These are phyloP conservation scores for Aspergillus costaricaensis DNA, from an alignment of 2,329 filamentous ascomycete genomes.

Conservation along the genomic window DNA sequence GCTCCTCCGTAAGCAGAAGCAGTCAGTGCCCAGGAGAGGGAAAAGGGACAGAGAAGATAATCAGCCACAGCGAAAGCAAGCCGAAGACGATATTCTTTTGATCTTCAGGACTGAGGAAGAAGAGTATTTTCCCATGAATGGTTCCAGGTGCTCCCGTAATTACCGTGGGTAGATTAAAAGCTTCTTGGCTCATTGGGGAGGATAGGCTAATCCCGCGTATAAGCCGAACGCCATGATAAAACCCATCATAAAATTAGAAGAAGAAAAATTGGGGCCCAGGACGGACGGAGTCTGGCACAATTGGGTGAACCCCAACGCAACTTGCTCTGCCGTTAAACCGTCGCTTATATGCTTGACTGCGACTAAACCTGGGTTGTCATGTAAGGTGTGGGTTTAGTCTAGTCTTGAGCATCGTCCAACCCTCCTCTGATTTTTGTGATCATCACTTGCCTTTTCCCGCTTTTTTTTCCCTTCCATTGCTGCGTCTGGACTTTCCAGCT, in stretches of 20 bases:
- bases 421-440: neutral
- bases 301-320: neutral
- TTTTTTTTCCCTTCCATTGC: slow-evolving; percentile 1
- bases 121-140: neutral
- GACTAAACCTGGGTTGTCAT: neutral
- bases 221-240: neutral
- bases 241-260: slow-evolving; percentile 3
- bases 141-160: neutral
- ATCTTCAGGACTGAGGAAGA: neutral
- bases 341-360: neutral
- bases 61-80: neutral
- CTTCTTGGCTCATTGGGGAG: neutral
- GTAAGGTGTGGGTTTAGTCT: neutral
- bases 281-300: neutral
- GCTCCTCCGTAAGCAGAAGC: neutral
- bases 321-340: neutral
- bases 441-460: slow-evolving; percentile 1
- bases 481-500: neutral
- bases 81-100: neutral
- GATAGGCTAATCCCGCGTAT: neutral
- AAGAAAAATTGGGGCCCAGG: neutral
- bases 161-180: neutral
- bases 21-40: neutral
- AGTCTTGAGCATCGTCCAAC: neutral
- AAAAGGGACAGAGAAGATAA: neutral